Base-by-base conservation (phyloP, 192 early-diverging fungal genomes). In the Entophlyctis luteolus region DNA sequence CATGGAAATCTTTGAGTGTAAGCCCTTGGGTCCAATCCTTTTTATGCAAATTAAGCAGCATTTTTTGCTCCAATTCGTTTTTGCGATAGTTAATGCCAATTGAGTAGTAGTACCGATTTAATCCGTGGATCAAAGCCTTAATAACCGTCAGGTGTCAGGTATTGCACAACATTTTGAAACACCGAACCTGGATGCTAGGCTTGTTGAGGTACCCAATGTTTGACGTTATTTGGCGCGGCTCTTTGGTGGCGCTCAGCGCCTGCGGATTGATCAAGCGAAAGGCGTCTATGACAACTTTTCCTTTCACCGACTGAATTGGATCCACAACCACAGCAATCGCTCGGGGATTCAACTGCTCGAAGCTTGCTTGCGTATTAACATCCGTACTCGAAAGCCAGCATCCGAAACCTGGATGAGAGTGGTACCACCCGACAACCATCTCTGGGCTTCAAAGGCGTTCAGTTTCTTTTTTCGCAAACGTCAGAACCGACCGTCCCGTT, bases 401-500 rank as follows among this genome's bases (percentile, higher is more conserved):
- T 45, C 98, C 98, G 66, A 99, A 99, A 50, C 98, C 98, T 33
- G 98, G 98, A 81, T 99, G 98, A 63, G 98, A 99, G 79, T 99
- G 98, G 76, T 99, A 99, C 98, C 98, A 99, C n/a, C 98, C 98
- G 27, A 99, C 98, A 16, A 99, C 98, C 81, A 93, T 95, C 78
- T 99, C 96, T 22, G 91, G 90, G 77, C 93, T 93, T 75, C 25
- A 62, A 6, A 45, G 16, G 60, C 6, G 12, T 42, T 38, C 58
- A 22, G 35, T 70, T 58, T 35, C 3, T 37, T 16, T 22, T 22
- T 49, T 36, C n/a, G 36, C 36, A 73, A 59, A 25, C 71, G 18
- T 48, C 8, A 45, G 16, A 29, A 5, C 71, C 2, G 74, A 93
- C 83, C 96, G 82, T 63, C 97, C 97, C 46, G 98, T 99, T 63